Evolutionary conservation across 345 rosid genomes (phyloP).

Genomic region (Litchi chinensis): DNA sequence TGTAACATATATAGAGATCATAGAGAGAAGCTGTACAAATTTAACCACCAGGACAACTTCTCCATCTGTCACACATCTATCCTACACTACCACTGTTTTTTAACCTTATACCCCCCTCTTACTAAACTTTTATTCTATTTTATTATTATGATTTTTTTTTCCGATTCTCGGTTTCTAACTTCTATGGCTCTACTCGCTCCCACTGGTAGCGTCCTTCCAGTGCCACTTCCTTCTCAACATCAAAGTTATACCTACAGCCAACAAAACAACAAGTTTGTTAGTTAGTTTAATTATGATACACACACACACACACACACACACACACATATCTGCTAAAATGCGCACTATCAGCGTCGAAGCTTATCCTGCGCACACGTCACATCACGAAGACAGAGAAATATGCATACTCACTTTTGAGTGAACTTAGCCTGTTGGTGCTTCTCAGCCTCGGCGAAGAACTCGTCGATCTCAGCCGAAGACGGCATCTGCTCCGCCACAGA

Average conservation of each 20-base stretch:
- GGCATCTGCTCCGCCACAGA: conserved; percentile 27
- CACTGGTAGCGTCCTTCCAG: conserved; percentile 61
- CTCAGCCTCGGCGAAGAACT: conserved; percentile 57
- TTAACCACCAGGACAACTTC: neutral
- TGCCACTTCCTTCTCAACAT: conserved; percentile 47
- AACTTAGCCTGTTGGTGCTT: conserved; percentile 50
- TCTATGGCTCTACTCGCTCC: conserved; percentile 44
- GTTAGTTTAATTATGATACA: conserved; percentile 44
- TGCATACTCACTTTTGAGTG: conserved; percentile 45
- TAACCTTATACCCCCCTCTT: neutral
- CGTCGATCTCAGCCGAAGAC: conserved; percentile 50
- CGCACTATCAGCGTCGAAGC: conserved; percentile 6
- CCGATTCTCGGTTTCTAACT: neutral
- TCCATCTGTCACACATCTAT: neutral
- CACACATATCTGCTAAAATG: too few relatives aligned
- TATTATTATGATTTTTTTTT: too few relatives aligned
- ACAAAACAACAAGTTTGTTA: conserved; percentile 21
- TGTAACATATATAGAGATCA: neutral
- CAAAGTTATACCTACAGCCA: conserved; percentile 50
- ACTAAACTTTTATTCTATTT: neutral
- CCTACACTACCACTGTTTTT: conserved; percentile 22
- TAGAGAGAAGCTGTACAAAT: conserved; percentile 17
- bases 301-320: too few relatives aligned
- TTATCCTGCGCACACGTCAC: conserved; percentile 39
- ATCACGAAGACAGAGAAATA: neutral